Conservation (phyloP, 257 asterid species). For the Marsdenia floribunda region DNA sequence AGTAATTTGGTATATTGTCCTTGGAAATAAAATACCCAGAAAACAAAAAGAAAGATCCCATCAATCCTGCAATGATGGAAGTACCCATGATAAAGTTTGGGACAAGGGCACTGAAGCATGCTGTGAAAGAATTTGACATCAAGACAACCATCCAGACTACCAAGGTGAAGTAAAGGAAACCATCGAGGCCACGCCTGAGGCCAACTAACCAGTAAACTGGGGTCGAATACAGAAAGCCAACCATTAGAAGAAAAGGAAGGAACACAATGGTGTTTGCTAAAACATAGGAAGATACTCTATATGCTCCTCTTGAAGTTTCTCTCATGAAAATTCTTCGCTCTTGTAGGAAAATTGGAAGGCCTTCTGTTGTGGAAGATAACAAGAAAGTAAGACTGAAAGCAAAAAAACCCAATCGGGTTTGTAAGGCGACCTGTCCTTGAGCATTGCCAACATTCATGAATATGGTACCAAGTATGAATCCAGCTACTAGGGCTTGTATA, state of each 20-base stretch:
- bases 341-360: conserved; percentile 72
- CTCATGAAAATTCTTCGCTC: conserved; percentile 64
- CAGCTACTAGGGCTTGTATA: conserved; percentile 53
- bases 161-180: conserved; percentile 60
- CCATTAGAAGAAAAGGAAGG: conserved; percentile 61
- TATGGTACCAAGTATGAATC: conserved; percentile 59
- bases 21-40: conserved; percentile 74
- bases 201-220: conserved; percentile 87
- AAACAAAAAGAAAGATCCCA: conserved; percentile 88
- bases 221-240: conserved; percentile 45
- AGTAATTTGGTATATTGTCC: conserved; percentile 56
- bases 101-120: conserved; percentile 76
- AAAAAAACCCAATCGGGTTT: conserved; percentile 71
- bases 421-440: conserved; percentile 32
- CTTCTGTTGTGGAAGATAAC: conserved; percentile 75
- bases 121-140: conserved; percentile 81
- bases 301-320: conserved; percentile 73
- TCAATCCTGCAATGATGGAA: conserved; percentile 73
- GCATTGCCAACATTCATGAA: conserved; percentile 55
- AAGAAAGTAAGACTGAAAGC: conserved; percentile 74
- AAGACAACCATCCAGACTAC: conserved; percentile 70
- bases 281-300: conserved; percentile 71
- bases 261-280: conserved; percentile 67
- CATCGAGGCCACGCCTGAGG: conserved; percentile 44
- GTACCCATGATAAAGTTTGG: conserved; percentile 87